Evolutionary conservation across 495 filamentous ascomycete species (phyloP).

Genomic region (Talaromyces trachyspermus): DNA sequence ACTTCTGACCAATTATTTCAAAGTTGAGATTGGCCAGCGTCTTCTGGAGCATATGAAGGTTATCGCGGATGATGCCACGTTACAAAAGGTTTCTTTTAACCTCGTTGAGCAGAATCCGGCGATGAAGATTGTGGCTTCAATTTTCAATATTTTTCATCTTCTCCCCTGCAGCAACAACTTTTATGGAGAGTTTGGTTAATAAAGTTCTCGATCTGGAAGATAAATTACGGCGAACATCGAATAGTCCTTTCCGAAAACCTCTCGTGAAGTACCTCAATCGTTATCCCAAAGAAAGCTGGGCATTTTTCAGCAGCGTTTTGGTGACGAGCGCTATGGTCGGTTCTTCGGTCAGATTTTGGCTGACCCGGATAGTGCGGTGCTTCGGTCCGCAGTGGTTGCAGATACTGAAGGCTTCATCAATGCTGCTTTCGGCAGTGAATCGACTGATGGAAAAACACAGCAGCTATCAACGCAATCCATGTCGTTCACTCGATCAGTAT

Average conservation of each 20-base stretch:
- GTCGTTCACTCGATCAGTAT: conserved; percentile 66
- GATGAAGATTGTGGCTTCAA: conserved; percentile 88
- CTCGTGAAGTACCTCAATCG: conserved; percentile 92
- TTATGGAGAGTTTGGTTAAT: conserved; percentile 82
- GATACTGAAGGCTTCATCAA: conserved; percentile 64
- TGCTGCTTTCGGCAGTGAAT: conserved; percentile 52
- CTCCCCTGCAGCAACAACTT: conserved; percentile 84
- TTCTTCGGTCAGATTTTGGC: conserved; percentile 88
- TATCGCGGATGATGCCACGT: conserved; percentile 68
- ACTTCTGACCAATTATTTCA: conserved; percentile 95
- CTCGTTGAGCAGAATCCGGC: conserved; percentile 84
- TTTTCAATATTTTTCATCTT: conserved; percentile 94
- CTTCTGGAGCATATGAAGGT: conserved; percentile 87
- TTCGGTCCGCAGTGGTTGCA: conserved; percentile 65
- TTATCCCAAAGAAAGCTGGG: conserved; percentile 82
- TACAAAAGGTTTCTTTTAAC: conserved; percentile 89
- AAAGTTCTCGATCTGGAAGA: conserved; percentile 84
- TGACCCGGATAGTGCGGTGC: conserved; percentile 62
- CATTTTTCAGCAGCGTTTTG: conserved; percentile 67
- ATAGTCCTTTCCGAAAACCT: conserved; percentile 85
- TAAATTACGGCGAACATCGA: conserved; percentile 78
- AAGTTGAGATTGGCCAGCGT: conserved; percentile 91
- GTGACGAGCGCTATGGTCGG: conserved; percentile 81
- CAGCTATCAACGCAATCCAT: conserved; percentile 82
- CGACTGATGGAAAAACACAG: conserved; percentile 58